Base-by-base conservation (phyloP, 768 basidiomycete genomes). In the Lactifluus pinguis region DNA sequence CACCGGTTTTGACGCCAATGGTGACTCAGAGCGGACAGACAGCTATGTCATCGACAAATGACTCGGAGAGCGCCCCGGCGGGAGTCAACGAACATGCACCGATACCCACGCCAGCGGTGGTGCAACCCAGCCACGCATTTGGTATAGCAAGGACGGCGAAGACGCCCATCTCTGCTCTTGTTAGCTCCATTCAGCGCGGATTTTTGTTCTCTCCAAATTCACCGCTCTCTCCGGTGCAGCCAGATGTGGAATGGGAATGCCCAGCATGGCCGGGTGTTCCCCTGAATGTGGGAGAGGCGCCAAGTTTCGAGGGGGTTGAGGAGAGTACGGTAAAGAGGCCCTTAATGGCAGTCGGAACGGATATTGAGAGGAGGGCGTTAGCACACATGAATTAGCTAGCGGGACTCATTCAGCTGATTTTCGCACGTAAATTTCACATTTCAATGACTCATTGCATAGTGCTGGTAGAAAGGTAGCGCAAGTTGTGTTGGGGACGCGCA, bases 161-260 rank as follows among this genome's bases (percentile, higher is more conserved):
- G 62, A 87, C 86, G 34, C 86, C 86, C 2, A 88, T 88, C 51
- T 86, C 86, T 7, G 75, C 80, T 9, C 77, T 88, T 34, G 67
- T 74, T 25, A 67, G 68, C 52, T 68, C 84, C 3, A 88, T 88
- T 57, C 79, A 87, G 64, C 79, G 77, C 15, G 86, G 85, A 36
- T 88, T 88, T 70, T 70, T 84, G n/a, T 78, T 82, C 65, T 83
- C 84, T 4, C 85, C 84, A 15, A 76, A 75, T n/a, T 77, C 80
- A 1, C 83, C 84, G 2, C 74, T 86, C 41, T 83, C 85, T 2
- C 83, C 83, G 17, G 79, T 81, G 29, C 74, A 79, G 57, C 73
- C 76, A 34, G 80, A 83, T 61, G 50, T 36, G 19, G 58, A 58
- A 39, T 62, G 65, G 57, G 65, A 57, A 30, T 62, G 38, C 53